A percentile compares a stretch with the other conserved stretches of the same genome.
These are phyloP conservation scores for Rubroshorea leprosula DNA, from an alignment of 345 rosid species.

Conservation along the genomic window DNA sequence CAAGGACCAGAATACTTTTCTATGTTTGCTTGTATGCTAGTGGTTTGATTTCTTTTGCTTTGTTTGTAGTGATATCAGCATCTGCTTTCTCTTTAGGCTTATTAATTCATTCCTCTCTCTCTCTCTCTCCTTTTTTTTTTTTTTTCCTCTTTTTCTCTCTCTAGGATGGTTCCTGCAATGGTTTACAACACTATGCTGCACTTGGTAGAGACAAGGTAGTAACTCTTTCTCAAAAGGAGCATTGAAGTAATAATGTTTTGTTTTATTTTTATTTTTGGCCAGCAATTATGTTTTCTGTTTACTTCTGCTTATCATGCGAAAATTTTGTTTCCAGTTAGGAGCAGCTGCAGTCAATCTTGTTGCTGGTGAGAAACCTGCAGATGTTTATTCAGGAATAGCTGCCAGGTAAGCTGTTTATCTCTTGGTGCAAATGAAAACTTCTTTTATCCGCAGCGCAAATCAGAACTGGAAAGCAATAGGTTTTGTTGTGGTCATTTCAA, in stretches of 20 bases:
- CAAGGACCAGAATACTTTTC: no score
- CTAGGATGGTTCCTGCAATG: constrained; percentile 95
- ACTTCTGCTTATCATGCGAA: constrained; percentile 12
- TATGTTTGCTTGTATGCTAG: no score
- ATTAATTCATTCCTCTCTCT: constrained; percentile 5
- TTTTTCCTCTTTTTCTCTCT: constrained; percentile 22
- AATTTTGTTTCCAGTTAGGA: constrained; percentile 56
- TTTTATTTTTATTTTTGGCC: no score
- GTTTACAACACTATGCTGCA: constrained; percentile 88
- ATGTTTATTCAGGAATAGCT: constrained; percentile 82
- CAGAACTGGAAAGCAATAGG: no score
- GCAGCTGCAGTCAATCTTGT: constrained; percentile 77
- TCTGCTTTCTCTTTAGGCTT: constrained; percentile 8
- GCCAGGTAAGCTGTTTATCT: constrained; percentile 41
- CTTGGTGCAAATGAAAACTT: no score
- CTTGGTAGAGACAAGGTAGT: constrained; percentile 84
- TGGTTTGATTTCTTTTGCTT: no score
- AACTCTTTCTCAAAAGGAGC: constrained; percentile 5
- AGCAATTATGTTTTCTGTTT: constrained; percentile 9
- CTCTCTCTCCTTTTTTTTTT: no score
- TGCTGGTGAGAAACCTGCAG: constrained; percentile 75
- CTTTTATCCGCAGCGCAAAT: no score
- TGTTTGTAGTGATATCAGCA: no score
- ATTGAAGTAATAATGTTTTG: constrained; percentile 1
- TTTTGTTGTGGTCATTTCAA: no score